phyloP scores from a whole-genome alignment of 2,329 filamentous ascomycete species.

The Aspergillaceae sp. region DNA sequence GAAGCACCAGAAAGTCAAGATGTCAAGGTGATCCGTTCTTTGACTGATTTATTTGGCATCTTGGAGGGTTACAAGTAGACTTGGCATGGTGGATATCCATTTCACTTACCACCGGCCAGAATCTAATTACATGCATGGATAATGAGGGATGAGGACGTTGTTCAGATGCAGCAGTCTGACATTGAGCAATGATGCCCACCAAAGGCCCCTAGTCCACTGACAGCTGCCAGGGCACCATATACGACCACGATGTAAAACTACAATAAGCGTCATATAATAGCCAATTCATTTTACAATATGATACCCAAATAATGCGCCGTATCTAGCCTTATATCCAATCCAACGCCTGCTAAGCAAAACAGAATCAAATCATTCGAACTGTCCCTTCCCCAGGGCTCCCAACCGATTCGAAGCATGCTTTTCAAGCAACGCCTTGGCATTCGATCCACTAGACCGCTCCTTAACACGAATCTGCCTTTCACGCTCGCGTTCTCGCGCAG shows the following conservation, averaged over 20 bases:
- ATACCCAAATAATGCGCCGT: too few relatives aligned
- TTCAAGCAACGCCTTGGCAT: constrained; percentile 29
- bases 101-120: too few relatives aligned
- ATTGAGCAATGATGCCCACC: too few relatives aligned
- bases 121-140: too few relatives aligned
- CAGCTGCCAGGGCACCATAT: too few relatives aligned
- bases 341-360: not conserved
- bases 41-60: constrained; percentile 16
- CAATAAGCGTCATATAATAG: too few relatives aligned
- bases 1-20: constrained; percentile 1
- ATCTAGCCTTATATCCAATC: not conserved
- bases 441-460: constrained; percentile 34
- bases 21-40: constrained; percentile 12
- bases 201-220: too few relatives aligned
- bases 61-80: constrained; percentile 7
- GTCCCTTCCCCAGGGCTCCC: constrained; percentile 28
- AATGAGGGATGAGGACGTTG: too few relatives aligned
- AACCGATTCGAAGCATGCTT: constrained; percentile 32
- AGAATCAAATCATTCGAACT: constrained; percentile 31
- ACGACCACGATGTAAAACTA: too few relatives aligned
- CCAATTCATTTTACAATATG: too few relatives aligned
- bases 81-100: not conserved
- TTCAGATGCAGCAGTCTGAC: too few relatives aligned
- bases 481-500: constrained; percentile 51
- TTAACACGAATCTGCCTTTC: constrained; percentile 46